A percentile compares a stretch with the other conserved stretches of the same genome.
Evolutionary conservation across 345 rosid species (phyloP).

Genomic region (Dipteronia sinensis): DNA sequence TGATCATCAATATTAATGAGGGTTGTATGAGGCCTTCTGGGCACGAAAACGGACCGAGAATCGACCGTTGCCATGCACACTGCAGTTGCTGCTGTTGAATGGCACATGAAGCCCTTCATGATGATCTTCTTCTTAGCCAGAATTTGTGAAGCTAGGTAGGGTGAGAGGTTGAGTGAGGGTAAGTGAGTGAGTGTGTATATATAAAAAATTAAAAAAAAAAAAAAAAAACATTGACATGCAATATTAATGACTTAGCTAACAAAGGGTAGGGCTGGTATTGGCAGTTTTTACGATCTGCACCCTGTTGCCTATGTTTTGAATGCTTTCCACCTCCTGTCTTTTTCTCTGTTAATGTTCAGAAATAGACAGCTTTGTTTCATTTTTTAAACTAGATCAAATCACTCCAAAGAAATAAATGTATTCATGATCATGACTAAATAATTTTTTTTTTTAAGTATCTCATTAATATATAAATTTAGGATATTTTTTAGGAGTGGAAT

Average conservation of each 20-base stretch:
- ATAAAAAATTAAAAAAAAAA: neutral
- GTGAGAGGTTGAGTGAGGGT: too few species aligned
- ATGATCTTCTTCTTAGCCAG: conserved; percentile 9
- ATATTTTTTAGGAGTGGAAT: too few species aligned
- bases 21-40: conserved; percentile 28
- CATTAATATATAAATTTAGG: too few species aligned
- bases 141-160: too few species aligned
- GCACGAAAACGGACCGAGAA: conserved; percentile 41
- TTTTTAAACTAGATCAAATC: too few species aligned
- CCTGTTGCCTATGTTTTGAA: conserved; percentile 20
- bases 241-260: conserved; percentile 42
- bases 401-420: too few species aligned
- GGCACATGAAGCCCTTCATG: conserved; percentile 71
- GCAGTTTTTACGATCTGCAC: neutral
- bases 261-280: conserved; percentile 11
- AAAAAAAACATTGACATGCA: conserved; percentile 18
- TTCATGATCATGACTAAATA: too few species aligned
- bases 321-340: conserved; percentile 27
- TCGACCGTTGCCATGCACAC: conserved; percentile 42
- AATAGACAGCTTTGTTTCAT: neutral
- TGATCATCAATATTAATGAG: conserved; percentile 17
- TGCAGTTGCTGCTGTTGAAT: conserved; percentile 46
- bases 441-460: too few species aligned
- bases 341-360: conserved; percentile 19
- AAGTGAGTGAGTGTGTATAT: neutral